These are phyloP conservation scores for Trichoderma atrobrunneum DNA, from an alignment of 2,329 filamentous ascomycete genomes.

Conservation along the genomic window DNA sequence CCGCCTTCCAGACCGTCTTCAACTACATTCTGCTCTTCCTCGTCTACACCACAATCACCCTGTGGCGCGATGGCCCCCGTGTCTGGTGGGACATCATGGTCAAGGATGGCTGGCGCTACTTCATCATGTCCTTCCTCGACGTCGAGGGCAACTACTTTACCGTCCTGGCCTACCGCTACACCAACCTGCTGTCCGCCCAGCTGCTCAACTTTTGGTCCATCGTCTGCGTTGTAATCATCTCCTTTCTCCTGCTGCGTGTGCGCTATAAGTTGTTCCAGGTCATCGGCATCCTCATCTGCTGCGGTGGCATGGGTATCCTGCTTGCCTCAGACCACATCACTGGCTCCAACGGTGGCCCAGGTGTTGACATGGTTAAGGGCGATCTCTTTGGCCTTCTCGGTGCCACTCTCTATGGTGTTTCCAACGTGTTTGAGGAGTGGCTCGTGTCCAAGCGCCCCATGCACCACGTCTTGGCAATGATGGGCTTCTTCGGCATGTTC, in stretches of 20 bases:
- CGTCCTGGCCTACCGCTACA: slow-evolving; percentile 88
- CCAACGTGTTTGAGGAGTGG: slow-evolving; percentile 93
- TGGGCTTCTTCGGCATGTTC: slow-evolving; percentile 81
- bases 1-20: slow-evolving; percentile 93
- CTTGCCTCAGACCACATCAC: slow-evolving; percentile 85
- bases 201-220: slow-evolving; percentile 99
- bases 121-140: slow-evolving; percentile 88
- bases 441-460: slow-evolving; percentile 81
- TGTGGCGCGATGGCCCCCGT: slow-evolving; percentile 75
- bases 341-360: slow-evolving; percentile 65
- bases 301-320: slow-evolving; percentile 84
- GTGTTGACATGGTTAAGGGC: slow-evolving; percentile 76
- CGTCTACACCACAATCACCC: slow-evolving; percentile 76
- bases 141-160: slow-evolving; percentile 98
- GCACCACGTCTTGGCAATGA: slow-evolving; percentile 90
- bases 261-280: slow-evolving; percentile 88
- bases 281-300: slow-evolving; percentile 81
- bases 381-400: slow-evolving; percentile 89
- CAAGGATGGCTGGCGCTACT: slow-evolving; percentile 86
- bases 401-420: slow-evolving; percentile 85
- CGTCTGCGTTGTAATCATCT: slow-evolving; percentile 82
- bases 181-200: slow-evolving; percentile 88
- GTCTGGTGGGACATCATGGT: slow-evolving; percentile 63
- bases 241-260: slow-evolving; percentile 77
- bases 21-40: slow-evolving; percentile 83